Base-by-base conservation (phyloP, 768 basidiomycete species). In the Scleroderma citrinum region DNA sequence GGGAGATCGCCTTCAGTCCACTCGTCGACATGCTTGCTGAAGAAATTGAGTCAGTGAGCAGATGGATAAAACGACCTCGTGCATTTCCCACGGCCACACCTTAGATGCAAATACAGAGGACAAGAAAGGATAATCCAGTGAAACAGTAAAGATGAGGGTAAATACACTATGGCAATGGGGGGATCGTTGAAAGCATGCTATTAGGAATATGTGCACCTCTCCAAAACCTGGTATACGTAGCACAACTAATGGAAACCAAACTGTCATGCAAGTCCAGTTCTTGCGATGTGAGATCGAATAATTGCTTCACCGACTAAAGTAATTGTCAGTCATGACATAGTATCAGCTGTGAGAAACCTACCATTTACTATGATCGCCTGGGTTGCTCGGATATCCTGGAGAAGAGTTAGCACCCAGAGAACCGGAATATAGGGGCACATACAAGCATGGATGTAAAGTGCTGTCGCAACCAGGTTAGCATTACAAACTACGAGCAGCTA, bases 1-100 rank as follows among this genome's bases (percentile, higher is more conserved):
- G 96, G 44, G 96, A 89, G 65, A 99, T 99, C 41, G 88, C 86
- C 74, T 97, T 97, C 59, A 98, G 77, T 49, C 92, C 90, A 67
- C 87, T 91, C 45, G 90, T 88, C 65, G 89, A 89, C 78, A 81
- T 81, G 3, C 52, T 4, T 46, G 20, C 20, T 45, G 44, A 43
- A 42, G 56, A 29, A 16, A 14, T 17, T 42, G 5, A 19, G 8
- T 11, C 16, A n/a, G 13, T 12, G 38, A 21, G 38, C 21, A 20
- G 16, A 39, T 39, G 7, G 38, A 39, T 12, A 39, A 21, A 19
- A 11, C 38, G 38, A 19, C 17, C 5, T 3, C 13, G 12, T 19
- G 13, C 35, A 14, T 39, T 39, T 39, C 21, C 17, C 21, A 19
- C 21, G 17, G 38, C 35, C 35, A 14, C 17, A 19, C 17, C 17